These are phyloP conservation scores for Pisolithus marmoratus DNA, from an alignment of 768 basidiomycete species.

Conservation along the genomic window DNA sequence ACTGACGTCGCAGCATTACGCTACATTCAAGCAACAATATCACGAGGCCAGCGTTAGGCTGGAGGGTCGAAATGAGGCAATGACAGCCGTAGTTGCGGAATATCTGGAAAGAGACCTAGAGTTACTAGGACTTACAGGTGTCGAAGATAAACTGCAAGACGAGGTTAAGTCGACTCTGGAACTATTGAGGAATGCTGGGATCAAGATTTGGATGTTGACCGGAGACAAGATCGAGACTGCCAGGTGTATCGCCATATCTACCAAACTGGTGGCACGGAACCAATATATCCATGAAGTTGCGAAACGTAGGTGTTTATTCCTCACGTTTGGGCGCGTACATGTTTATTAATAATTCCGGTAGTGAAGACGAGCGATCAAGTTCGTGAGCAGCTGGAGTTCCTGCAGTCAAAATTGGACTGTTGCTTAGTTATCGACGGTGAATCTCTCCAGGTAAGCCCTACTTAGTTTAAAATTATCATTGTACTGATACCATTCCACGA, in stretches of 20 bases:
- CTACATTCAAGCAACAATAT: conserved; percentile 64
- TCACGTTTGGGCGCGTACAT: background rate
- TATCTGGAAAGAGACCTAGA: conserved; percentile 87
- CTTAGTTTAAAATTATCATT: background rate
- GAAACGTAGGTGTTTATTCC: conserved; percentile 51
- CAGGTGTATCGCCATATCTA: conserved; percentile 95
- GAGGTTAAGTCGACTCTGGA: conserved; percentile 94
- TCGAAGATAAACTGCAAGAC: conserved; percentile 97
- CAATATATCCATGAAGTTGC: conserved; percentile 98
- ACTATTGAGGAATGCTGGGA: conserved; percentile 87
- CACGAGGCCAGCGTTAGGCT: conserved; percentile 75
- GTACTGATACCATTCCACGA: background rate
- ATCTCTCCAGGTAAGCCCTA: conserved; percentile 71
- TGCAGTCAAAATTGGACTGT: conserved; percentile 92
- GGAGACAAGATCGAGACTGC: conserved; percentile 99
- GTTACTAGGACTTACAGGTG: conserved; percentile 91
- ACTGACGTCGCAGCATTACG: conserved; percentile 62
- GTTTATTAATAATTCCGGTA: conserved; percentile 28
- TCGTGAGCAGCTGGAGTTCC: conserved; percentile 84
- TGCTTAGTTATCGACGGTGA: conserved; percentile 98
- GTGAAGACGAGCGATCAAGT: conserved; percentile 83
- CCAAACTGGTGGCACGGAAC: conserved; percentile 90
- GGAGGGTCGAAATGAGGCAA: conserved; percentile 78
- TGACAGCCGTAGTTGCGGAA: conserved; percentile 66
- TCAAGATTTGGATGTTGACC: conserved; percentile 99